Evolutionary conservation across 2,329 filamentous ascomycete species (phyloP).

Genomic region (Alternaria arbusti): DNA sequence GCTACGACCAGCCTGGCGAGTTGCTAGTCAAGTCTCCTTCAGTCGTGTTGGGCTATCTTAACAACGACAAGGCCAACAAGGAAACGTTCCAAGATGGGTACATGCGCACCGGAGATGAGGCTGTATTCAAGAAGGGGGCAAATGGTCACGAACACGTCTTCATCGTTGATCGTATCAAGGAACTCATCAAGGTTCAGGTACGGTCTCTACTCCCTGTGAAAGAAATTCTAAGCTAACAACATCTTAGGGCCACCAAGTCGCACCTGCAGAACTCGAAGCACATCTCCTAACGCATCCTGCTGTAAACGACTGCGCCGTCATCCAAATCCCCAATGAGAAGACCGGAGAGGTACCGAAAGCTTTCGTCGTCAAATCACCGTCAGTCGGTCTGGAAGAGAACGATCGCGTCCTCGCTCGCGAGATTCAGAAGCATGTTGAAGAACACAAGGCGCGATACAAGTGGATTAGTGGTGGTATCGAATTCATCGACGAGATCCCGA

Average conservation of each 20-base stretch:
- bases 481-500: slow-evolving; percentile 59
- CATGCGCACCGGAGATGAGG: slow-evolving; percentile 87
- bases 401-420: slow-evolving; percentile 57
- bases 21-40: slow-evolving; percentile 75
- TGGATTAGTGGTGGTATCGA: slow-evolving; percentile 67
- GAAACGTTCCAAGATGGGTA: slow-evolving; percentile 81
- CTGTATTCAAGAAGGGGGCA: slow-evolving; percentile 59
- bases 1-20: slow-evolving; percentile 72
- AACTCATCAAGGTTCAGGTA: slow-evolving; percentile 80
- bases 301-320: slow-evolving; percentile 81
- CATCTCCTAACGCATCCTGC: slow-evolving; percentile 76
- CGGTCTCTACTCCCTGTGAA: slow-evolving; percentile 6
- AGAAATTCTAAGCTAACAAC: background rate
- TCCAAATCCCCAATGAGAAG: slow-evolving; percentile 70
- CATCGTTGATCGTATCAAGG: slow-evolving; percentile 82
- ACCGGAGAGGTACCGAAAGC: slow-evolving; percentile 70
- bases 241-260: slow-evolving; percentile 75
- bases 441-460: slow-evolving; percentile 67
- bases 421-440: slow-evolving; percentile 65
- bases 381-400: slow-evolving; percentile 59
- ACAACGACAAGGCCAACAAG: slow-evolving; percentile 81
- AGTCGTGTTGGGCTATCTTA: slow-evolving; percentile 76
- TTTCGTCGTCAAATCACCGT: slow-evolving; percentile 65
- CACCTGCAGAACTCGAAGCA: slow-evolving; percentile 82
- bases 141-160: slow-evolving; percentile 79